These are phyloP conservation scores for Colletotrichum lini DNA, from an alignment of 2,329 filamentous ascomycete genomes.

Conservation along the genomic window DNA sequence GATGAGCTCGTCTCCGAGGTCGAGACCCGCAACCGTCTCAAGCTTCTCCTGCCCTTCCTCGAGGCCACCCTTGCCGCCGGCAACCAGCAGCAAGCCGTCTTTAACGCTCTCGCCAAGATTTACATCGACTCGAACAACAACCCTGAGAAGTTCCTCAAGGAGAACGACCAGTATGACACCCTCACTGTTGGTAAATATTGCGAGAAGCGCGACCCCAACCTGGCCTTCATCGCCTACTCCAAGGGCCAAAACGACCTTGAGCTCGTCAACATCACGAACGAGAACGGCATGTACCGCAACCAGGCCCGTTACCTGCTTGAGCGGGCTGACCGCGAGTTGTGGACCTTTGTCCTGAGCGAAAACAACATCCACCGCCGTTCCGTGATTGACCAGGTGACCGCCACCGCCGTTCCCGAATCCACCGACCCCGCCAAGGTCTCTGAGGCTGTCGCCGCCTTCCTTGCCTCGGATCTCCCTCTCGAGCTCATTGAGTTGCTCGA, in stretches of 20 bases:
- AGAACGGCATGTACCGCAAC: slow-evolving; percentile 99
- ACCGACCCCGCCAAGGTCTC: slow-evolving; percentile 96
- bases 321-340: slow-evolving; percentile 89
- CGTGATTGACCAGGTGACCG: slow-evolving; percentile 95
- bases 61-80: slow-evolving; percentile 91
- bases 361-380: slow-evolving; percentile 97
- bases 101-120: slow-evolving; percentile 98
- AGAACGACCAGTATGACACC: slow-evolving; percentile 97
- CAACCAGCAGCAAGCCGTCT: slow-evolving; percentile 96
- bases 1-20: slow-evolving; percentile 95
- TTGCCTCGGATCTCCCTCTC: slow-evolving; percentile 89
- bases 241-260: slow-evolving; percentile 99
- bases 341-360: slow-evolving; percentile 93
- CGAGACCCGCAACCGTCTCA: slow-evolving; percentile 95
- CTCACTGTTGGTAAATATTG: slow-evolving; percentile 96
- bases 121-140: slow-evolving; percentile 99
- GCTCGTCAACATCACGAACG: slow-evolving; percentile 97
- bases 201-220: slow-evolving; percentile 96
- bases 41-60: slow-evolving; percentile 95
- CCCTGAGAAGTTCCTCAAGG: slow-evolving; percentile 96
- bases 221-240: slow-evolving; percentile 93
- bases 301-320: slow-evolving; percentile 96
- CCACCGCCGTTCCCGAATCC: slow-evolving; percentile 93
- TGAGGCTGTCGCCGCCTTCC: slow-evolving; percentile 92
- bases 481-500: slow-evolving; percentile 98